Evolutionary conservation across 306 rosid genomes (phyloP).

Genomic region (Fragaria iinumae): DNA sequence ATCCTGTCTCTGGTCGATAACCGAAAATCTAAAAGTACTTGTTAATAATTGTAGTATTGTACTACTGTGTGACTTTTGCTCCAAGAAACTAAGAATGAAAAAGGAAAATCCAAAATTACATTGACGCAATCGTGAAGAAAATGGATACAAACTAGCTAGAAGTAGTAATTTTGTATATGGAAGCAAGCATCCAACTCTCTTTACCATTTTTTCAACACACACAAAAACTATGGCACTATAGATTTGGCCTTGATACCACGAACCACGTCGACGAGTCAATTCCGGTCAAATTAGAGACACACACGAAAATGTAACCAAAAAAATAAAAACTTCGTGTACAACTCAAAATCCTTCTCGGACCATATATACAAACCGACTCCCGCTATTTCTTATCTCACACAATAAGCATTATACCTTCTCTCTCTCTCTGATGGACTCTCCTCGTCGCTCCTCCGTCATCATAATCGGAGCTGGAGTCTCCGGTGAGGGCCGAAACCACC

Average conservation of each 20-base stretch:
- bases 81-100: too few species aligned
- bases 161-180: too few species aligned
- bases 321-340: background rate
- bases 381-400: slow-evolving; percentile 45
- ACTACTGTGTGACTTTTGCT: too few species aligned
- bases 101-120: too few species aligned
- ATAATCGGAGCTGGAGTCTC: slow-evolving; percentile 90
- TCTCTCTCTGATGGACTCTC: slow-evolving; percentile 58
- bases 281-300: background rate
- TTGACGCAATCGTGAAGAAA: too few species aligned
- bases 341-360: slow-evolving; percentile 9
- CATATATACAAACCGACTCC: slow-evolving; percentile 61
- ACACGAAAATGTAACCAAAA: background rate
- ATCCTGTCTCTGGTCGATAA: too few species aligned
- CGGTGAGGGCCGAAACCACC: slow-evolving; percentile 39
- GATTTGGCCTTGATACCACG: background rate
- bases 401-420: background rate
- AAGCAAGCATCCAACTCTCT: background rate
- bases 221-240: background rate
- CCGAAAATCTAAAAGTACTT: too few species aligned
- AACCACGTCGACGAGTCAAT: background rate
- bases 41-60: too few species aligned
- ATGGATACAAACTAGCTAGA: too few species aligned
- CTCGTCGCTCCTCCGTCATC: slow-evolving; percentile 73
- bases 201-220: background rate